Evolutionary conservation across 371 early-diverging fungal species (phyloP).

Genomic region (Phascolomyces articulosus): DNA sequence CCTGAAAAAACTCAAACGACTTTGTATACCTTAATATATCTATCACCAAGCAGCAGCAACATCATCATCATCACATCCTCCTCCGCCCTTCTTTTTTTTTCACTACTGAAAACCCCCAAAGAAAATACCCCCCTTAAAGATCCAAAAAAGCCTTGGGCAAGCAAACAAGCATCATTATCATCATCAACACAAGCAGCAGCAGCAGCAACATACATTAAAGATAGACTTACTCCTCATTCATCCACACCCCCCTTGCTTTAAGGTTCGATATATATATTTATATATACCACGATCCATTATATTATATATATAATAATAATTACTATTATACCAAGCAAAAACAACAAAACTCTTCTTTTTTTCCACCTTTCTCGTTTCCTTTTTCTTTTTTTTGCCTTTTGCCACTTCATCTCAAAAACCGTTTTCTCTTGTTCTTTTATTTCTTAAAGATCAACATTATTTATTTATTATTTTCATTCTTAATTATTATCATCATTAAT

Average conservation of each 20-base stretch:
- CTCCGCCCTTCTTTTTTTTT: background rate
- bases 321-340: too few species aligned
- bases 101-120: background rate
- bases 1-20: background rate
- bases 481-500: background rate
- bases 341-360: too few species aligned
- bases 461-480: background rate
- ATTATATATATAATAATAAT: too few species aligned
- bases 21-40: too few species aligned
- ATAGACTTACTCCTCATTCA: too few species aligned
- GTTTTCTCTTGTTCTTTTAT: background rate
- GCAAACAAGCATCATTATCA: too few species aligned
- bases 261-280: background rate
- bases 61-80: background rate
- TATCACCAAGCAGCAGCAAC: too few species aligned
- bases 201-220: too few species aligned
- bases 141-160: background rate
- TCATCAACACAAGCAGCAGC: too few species aligned
- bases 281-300: too few species aligned
- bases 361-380: slow-evolving; percentile 10
- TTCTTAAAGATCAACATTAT: background rate
- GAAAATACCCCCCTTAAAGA: background rate
- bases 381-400: slow-evolving; percentile 9
- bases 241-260: background rate
- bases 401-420: background rate